A percentile compares a stretch with the other conserved stretches of the same genome.
Evolutionary conservation across 179 eudicot genomes (phyloP).

Genomic region (Corrigiola litoralis): DNA sequence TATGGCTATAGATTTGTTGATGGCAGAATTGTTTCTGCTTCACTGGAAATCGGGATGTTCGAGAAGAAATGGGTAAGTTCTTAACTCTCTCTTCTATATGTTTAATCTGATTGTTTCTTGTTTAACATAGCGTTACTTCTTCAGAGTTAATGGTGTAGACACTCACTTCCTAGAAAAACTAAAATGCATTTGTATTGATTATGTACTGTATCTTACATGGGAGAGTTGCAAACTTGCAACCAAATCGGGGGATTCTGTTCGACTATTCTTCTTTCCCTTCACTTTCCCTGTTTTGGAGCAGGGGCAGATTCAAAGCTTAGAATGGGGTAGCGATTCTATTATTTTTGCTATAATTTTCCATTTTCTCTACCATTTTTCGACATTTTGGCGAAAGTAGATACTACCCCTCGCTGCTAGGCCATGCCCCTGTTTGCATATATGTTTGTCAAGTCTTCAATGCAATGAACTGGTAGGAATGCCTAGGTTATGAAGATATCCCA

Average conservation of each 20-base stretch:
- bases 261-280: too few species aligned
- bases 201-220: too few species aligned
- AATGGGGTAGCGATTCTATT: too few species aligned
- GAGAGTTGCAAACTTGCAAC: too few species aligned
- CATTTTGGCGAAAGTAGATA: background rate
- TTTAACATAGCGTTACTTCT: background rate
- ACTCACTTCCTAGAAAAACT: too few species aligned
- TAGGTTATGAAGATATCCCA: background rate
- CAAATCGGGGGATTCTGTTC: too few species aligned
- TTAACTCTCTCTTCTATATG: background rate
- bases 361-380: background rate
- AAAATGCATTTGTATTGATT: too few species aligned
- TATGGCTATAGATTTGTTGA: conserved; percentile 33
- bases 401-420: background rate
- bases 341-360: background rate
- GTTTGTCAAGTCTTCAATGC: background rate
- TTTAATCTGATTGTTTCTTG: background rate
- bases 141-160: background rate
- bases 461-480: background rate
- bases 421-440: background rate
- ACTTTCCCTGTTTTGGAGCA: too few species aligned
- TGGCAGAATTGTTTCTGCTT: conserved; percentile 29
- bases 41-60: conserved; percentile 60
- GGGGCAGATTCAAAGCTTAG: too few species aligned
- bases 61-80: conserved; percentile 54